These are phyloP conservation scores for Fusarium armeniacum DNA, from an alignment of 2,329 filamentous ascomycete species.

Conservation along the genomic window DNA sequence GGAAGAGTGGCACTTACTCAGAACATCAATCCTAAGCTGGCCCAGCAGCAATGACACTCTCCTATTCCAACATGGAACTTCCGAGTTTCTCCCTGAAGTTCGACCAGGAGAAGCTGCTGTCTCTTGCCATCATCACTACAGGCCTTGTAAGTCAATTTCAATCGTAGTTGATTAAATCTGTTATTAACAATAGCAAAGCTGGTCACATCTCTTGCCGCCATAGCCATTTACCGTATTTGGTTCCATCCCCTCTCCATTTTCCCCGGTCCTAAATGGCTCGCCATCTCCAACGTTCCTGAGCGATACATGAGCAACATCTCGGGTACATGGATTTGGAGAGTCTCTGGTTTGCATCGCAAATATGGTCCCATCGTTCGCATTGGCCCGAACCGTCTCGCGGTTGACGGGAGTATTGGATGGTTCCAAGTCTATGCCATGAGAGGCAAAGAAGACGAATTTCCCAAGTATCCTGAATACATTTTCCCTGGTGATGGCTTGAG, in stretches of 20 bases:
- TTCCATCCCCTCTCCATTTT: background rate
- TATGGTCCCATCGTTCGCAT: background rate
- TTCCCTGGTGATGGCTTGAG: background rate
- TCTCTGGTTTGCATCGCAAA: background rate
- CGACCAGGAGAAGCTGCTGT: background rate
- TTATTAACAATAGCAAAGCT: background rate
- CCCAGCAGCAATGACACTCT: background rate
- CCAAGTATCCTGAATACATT: constrained; percentile 2
- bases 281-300: background rate
- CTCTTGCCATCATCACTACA: background rate
- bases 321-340: constrained; percentile 1
- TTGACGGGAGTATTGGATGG: background rate
- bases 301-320: constrained; percentile 2
- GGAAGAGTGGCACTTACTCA: background rate
- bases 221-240: background rate
- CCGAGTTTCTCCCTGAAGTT: background rate
- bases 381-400: background rate
- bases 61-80: background rate
- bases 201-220: background rate
- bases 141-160: background rate
- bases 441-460: background rate
- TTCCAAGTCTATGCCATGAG: constrained; percentile 1
- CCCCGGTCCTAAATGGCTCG: background rate
- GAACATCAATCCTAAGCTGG: background rate
- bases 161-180: fast-evolving